Evolutionary conservation across 768 basidiomycete species (phyloP), one percentile per base, ranked within the genome.

Genomic region (Scleroderma bovista): DNA sequence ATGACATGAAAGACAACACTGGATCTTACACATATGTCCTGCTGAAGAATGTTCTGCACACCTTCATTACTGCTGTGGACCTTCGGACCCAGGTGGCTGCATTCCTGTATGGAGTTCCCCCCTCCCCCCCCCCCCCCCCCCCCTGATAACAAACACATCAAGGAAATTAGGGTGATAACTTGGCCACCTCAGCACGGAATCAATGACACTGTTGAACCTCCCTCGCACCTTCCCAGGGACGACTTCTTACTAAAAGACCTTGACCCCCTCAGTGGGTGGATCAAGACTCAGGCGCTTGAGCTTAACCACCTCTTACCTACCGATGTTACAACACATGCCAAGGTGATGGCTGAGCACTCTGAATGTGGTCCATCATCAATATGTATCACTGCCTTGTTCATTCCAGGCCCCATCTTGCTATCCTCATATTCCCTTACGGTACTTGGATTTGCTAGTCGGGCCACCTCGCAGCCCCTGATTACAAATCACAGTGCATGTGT

Each of bases 111-210:
- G 96, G 96, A 55, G 77, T 77, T 19, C 94, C 93, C 26, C 6
- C 93, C 95, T 3, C n/a, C n/a, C n/a, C n/a, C n/a, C n/a, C n/a
- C n/a, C n/a, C n/a, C n/a, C n/a, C n/a, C n/a, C n/a, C n/a, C n/a
- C n/a, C 81, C 90, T 6, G 94, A 97, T 68, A 98, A 97, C 76
- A 88, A 90, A 56, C 93, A 94, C 67, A 95, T 99, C 54, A 96
- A 98, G 72, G 96, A 99, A 72, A 89, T 99, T 72, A 97, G 95
- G 75, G 93, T 93, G 19, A 74, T 99, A 44, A 93, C 80, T n/a
- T 94, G 93, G 86, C 81, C 92, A n/a, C 96, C 96, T 26, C 96
- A 99, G 64, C 83, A 93, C 26, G 95, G 96, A 32, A 92, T 87
- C 64, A 97, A 97, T 69, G 93, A 92, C 66, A 84, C 81, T 39